These are phyloP conservation scores for Barnettozyma salicaria DNA, from an alignment of 805 yeast genomes.

Conservation along the genomic window DNA sequence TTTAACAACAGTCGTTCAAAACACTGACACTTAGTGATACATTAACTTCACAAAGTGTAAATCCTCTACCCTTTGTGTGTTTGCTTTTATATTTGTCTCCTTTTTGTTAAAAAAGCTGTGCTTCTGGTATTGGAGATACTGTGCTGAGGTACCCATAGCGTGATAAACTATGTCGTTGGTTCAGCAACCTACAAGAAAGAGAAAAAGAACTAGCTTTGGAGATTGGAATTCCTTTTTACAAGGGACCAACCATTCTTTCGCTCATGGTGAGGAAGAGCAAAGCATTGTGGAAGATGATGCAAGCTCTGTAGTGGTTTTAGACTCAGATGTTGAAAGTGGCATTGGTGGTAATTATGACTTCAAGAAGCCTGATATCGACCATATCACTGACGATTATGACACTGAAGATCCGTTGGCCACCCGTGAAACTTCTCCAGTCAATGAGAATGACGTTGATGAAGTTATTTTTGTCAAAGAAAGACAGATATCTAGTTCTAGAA, in stretches of 20 bases:
- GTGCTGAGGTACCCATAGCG: no score
- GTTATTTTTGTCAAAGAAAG: constrained; percentile 7
- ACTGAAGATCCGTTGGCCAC: constrained; percentile 10
- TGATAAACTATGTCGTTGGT: constrained; percentile 22
- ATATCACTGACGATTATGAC: constrained; percentile 5
- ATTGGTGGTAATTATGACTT: constrained; percentile 14
- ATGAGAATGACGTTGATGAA: constrained; percentile 14
- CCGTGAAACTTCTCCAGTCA: constrained; percentile 2
- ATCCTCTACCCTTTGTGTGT: no score
- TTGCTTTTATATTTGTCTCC: no score
- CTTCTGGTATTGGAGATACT: no score
- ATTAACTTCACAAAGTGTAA: no score
- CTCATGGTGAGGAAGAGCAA: constrained; percentile 11
- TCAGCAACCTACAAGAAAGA: constrained; percentile 29
- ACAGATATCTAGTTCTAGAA: constrained; percentile 1
- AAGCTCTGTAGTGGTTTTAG: constrained; percentile 30
- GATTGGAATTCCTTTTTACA: constrained; percentile 25
- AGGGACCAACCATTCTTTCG: constrained; percentile 14
- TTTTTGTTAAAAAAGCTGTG: no score
- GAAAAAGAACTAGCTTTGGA: constrained; percentile 31
- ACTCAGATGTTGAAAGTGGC: constrained; percentile 31
- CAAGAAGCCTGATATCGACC: background rate
- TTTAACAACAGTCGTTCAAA: no score
- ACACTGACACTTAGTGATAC: no score
- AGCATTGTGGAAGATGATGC: constrained; percentile 20